Evolutionary conservation across 1,284 basidiomycete genomes (phyloP).

Genomic region (Trametes versicolor): DNA sequence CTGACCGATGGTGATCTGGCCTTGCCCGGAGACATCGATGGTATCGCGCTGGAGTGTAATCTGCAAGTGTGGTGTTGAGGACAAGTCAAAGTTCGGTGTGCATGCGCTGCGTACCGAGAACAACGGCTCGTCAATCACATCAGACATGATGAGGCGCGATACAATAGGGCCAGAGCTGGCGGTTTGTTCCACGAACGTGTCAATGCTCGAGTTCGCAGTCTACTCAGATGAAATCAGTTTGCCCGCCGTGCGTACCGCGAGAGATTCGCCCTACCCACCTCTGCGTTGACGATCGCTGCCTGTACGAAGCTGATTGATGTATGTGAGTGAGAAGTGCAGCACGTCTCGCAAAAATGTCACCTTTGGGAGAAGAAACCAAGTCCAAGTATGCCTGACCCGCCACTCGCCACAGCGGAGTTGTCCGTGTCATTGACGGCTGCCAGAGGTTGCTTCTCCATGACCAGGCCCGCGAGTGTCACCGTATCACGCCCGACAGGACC

Average conservation of each 20-base stretch:
- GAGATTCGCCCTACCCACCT: conserved; percentile 40
- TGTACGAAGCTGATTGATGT: conserved; percentile 49
- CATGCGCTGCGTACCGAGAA: conserved; percentile 45
- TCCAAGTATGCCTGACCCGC: conserved; percentile 51
- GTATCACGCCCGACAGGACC: conserved; percentile 49
- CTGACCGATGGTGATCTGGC: conserved; percentile 52
- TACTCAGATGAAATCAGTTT: not conserved
- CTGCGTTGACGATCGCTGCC: conserved; percentile 45
- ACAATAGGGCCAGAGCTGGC: conserved; percentile 55
- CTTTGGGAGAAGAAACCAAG: conserved; percentile 50
- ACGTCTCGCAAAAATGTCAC: conserved; percentile 26
- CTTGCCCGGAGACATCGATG: conserved; percentile 49
- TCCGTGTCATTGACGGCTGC: conserved; percentile 49
- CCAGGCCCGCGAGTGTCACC: conserved; percentile 49
- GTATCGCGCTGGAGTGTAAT: conserved; percentile 54
- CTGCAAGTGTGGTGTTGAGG: conserved; percentile 25
- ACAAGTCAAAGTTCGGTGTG: not conserved
- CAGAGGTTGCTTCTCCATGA: conserved; percentile 46
- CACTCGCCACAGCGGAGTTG: conserved; percentile 47
- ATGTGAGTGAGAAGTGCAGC: not conserved
- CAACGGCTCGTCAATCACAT: conserved; percentile 55
- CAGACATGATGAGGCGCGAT: conserved; percentile 53
- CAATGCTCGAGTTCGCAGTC: conserved; percentile 41
- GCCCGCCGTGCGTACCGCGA: not conserved
- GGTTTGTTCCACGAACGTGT: conserved; percentile 52